Conservation (phyloP, 225 moss, liverwort and hornwort species). For the Rhytidiadelphus loreus region DNA sequence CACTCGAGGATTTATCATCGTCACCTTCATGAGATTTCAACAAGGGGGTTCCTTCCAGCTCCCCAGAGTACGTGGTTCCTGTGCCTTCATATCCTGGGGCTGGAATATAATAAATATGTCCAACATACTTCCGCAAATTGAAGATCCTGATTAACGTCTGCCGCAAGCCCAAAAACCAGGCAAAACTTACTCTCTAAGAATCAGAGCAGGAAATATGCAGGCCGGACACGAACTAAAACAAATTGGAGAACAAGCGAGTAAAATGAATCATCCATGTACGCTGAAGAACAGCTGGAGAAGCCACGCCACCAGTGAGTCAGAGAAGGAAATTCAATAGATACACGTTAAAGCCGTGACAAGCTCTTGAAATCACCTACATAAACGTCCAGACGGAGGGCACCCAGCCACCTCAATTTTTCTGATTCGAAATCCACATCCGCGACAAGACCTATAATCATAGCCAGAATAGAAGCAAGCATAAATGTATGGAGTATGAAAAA, state of each 20-base stretch:
- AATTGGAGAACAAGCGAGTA: not conserved
- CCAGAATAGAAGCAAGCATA: not conserved
- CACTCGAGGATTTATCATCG: slow-evolving; percentile 27
- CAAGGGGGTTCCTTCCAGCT: slow-evolving; percentile 25
- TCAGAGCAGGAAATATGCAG: not conserved
- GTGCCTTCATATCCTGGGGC: slow-evolving; percentile 65
- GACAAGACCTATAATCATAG: slow-evolving; percentile 50
- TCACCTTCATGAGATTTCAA: slow-evolving; percentile 35
- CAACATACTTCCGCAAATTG: slow-evolving; percentile 73
- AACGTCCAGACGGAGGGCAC: slow-evolving; percentile 68
- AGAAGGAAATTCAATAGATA: not conserved
- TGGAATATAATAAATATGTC: slow-evolving; percentile 76
- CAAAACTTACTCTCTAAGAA: not conserved
- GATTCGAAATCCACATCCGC: slow-evolving; percentile 94
- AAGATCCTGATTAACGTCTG: slow-evolving; percentile 67
- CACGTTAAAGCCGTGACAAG: not conserved
- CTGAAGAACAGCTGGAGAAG: not conserved
- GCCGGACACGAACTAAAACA: not conserved
- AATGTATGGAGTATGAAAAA: not conserved
- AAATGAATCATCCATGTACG: not conserved
- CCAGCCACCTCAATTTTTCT: slow-evolving; percentile 67
- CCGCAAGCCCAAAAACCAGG: not conserved
- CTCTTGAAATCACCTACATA: slow-evolving; percentile 43
- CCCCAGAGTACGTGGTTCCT: slow-evolving; percentile 26
- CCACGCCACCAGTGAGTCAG: not conserved